Conservation (phyloP, 1,284 basidiomycete genomes). For the Naganishia liquefaciens region DNA sequence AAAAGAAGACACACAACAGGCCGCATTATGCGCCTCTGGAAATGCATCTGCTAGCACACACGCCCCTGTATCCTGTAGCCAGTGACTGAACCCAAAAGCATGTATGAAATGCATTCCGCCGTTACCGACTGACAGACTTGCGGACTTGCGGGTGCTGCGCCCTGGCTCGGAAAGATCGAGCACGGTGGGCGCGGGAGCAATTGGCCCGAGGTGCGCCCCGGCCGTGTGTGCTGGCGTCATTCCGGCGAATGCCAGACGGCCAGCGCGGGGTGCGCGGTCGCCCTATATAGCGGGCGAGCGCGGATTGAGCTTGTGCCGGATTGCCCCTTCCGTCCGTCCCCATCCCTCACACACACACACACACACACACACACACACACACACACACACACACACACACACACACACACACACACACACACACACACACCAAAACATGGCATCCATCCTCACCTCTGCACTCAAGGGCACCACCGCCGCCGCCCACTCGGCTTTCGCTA, state of each 20-base stretch:
- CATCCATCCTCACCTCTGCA: slow-evolving; percentile 58
- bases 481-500: slow-evolving; percentile 61
- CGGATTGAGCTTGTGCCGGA: too few species aligned
- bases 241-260: not conserved
- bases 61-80: not conserved
- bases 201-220: not conserved
- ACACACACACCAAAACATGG: too few species aligned
- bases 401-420: too few species aligned
- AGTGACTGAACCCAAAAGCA: not conserved
- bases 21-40: not conserved
- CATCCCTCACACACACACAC: too few species aligned
- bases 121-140: not conserved
- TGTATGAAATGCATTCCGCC: slow-evolving; percentile 1
- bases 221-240: not conserved
- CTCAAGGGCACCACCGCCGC: slow-evolving; percentile 57
- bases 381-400: too few species aligned
- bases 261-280: too few species aligned
- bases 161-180: slow-evolving; percentile 3
- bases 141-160: too few species aligned
- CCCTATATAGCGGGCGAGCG: too few species aligned
- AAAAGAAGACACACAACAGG: not conserved
- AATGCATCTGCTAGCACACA: too few species aligned
- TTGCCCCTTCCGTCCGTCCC: too few species aligned
- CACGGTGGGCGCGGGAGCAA: not conserved
- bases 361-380: too few species aligned